These are phyloP conservation scores for Pilaira anomala DNA, from an alignment of 192 early-diverging fungal species.

Conservation along the genomic window DNA sequence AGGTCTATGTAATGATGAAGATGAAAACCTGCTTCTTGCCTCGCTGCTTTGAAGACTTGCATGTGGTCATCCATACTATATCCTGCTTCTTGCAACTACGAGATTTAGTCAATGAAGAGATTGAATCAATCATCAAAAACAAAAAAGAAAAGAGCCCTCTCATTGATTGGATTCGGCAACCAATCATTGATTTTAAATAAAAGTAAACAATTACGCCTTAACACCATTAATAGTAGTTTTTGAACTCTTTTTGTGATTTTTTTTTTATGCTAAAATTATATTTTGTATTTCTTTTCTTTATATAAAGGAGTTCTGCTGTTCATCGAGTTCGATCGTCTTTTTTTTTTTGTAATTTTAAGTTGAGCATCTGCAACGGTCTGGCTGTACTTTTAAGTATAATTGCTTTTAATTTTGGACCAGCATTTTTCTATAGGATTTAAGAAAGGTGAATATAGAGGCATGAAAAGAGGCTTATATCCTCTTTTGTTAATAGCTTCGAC, in stretches of 20 bases:
- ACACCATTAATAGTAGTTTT: slow-evolving; percentile 4
- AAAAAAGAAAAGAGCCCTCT: neutral
- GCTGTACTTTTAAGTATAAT: no score
- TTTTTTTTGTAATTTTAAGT: no score
- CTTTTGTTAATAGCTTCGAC: no score
- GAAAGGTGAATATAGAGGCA: no score
- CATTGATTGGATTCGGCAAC: slow-evolving; percentile 1
- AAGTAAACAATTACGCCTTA: neutral
- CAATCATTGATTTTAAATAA: slow-evolving; percentile 3
- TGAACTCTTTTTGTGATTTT: slow-evolving; percentile 3
- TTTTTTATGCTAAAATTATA: no score
- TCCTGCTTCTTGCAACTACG: slow-evolving; percentile 1
- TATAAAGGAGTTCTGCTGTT: slow-evolving; percentile 5
- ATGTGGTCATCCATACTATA: slow-evolving; percentile 6
- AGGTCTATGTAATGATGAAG: slow-evolving; percentile 6
- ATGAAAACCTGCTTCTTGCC: neutral
- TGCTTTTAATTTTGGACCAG: no score
- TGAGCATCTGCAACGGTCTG: no score
- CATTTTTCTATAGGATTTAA: no score
- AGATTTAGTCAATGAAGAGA: neutral
- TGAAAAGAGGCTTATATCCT: no score
- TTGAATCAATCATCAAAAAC: slow-evolving; percentile 2
- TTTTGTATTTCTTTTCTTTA: neutral
- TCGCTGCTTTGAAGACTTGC: neutral
- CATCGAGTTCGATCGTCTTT: slow-evolving; percentile 1